These are phyloP conservation scores for Pistacia atlantica DNA, from an alignment of 345 rosid species.

Conservation along the genomic window DNA sequence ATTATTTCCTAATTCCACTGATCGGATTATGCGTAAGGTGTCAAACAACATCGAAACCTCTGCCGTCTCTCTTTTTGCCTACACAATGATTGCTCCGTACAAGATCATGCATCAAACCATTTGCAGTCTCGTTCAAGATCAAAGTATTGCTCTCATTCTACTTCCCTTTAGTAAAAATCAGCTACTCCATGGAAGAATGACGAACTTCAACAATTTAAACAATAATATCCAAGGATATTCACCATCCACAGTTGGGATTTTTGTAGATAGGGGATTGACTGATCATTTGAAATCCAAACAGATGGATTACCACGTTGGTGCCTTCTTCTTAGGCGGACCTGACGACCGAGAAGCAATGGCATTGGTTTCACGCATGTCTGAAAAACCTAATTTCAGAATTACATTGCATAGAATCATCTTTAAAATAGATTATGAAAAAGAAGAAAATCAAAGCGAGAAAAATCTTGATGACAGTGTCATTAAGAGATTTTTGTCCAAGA, in stretches of 20 bases:
- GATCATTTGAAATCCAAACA: background rate
- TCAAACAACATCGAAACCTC: slow-evolving; percentile 9
- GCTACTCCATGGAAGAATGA: background rate
- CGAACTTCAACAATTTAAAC: slow-evolving; percentile 7
- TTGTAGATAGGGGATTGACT: slow-evolving; percentile 23
- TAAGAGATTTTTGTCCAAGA: no score
- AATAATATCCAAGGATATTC: slow-evolving; percentile 18
- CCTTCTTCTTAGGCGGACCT: slow-evolving; percentile 33
- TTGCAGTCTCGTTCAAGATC: slow-evolving; percentile 32
- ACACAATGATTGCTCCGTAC: slow-evolving; percentile 23
- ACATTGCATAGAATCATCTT: slow-evolving; percentile 16
- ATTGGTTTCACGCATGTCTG: slow-evolving; percentile 27
- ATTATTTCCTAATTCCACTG: background rate
- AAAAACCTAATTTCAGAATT: slow-evolving; percentile 18
- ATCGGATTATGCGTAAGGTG: slow-evolving; percentile 33
- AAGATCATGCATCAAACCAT: slow-evolving; percentile 34
- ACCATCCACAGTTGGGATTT: slow-evolving; percentile 36
- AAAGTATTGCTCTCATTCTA: slow-evolving; percentile 22
- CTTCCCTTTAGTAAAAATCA: slow-evolving; percentile 24
- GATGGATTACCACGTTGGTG: slow-evolving; percentile 9
- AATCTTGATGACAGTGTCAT: no score
- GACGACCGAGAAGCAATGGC: slow-evolving; percentile 42
- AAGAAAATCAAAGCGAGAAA: no score
- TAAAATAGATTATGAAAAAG: background rate
- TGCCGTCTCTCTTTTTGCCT: slow-evolving; percentile 20